Percentiles rank a stretch among this genome's conserved stretches.
phyloP scores from a whole-genome alignment of 1,284 basidiomycete species.

The Stereum hirsutum region DNA sequence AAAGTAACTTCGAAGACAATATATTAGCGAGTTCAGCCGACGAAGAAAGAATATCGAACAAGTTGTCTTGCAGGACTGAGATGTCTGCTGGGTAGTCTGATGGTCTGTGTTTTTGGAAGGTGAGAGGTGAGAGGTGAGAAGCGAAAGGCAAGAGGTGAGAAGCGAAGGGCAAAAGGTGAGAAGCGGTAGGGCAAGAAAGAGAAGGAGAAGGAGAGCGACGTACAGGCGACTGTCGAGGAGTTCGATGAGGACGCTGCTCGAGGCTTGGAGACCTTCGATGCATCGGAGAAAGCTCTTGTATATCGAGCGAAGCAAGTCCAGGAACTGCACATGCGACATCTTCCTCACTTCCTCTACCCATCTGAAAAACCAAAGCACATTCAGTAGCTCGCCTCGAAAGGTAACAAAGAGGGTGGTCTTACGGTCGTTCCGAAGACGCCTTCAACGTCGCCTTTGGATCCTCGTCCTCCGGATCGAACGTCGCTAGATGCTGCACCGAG shows the following conservation, averaged over 20 bases:
- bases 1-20: constrained; percentile 71
- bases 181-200: too few species aligned
- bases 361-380: constrained; percentile 12
- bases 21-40: constrained; percentile 81
- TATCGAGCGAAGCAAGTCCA: constrained; percentile 51
- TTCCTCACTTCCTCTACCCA: constrained; percentile 44
- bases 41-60: constrained; percentile 70
- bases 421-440: constrained; percentile 10
- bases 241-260: constrained; percentile 53
- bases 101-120: too few species aligned
- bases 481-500: constrained; percentile 40
- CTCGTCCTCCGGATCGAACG: constrained; percentile 45
- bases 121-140: too few species aligned
- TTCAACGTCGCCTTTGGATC: constrained; percentile 27
- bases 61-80: constrained; percentile 43
- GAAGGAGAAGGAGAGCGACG: constrained; percentile 13
- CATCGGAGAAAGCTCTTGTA: constrained; percentile 62
- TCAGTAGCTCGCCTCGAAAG: neutral
- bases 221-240: constrained; percentile 46
- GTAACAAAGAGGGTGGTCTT: neutral
- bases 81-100: constrained; percentile 28
- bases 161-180: too few species aligned
- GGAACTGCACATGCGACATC: constrained; percentile 66
- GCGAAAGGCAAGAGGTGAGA: too few species aligned
- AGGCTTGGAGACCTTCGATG: constrained; percentile 64